Evolutionary conservation across 192 early-diverging fungal species (phyloP).

Genomic region (Phycomyces nitens): DNA sequence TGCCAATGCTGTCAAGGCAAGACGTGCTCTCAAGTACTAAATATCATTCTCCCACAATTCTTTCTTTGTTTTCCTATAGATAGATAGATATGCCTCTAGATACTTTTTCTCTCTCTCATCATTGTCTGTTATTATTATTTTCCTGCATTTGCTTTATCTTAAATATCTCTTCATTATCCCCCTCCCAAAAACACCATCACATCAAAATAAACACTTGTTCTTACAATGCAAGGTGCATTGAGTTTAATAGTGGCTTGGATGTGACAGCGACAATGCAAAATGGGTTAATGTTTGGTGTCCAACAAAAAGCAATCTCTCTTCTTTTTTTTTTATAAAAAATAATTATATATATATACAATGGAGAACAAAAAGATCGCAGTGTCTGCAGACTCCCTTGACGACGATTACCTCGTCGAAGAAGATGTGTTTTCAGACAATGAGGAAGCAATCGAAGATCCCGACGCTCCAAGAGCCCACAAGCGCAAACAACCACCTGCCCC

Average conservation of each 20-base stretch:
- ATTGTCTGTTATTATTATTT: too few species aligned
- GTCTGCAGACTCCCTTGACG: conserved; percentile 48
- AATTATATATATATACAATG: too few species aligned
- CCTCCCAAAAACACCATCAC: too few species aligned
- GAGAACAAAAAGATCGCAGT: conserved; percentile 16
- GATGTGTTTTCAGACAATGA: conserved; percentile 33
- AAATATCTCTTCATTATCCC: too few species aligned
- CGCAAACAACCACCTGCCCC: conserved; percentile 17
- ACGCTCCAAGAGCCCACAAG: conserved; percentile 27
- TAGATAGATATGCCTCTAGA: background rate
- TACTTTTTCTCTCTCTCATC: background rate
- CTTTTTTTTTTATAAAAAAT: too few species aligned
- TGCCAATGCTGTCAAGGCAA: conserved; percentile 68
- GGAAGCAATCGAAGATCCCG: conserved; percentile 21
- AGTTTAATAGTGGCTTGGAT: too few species aligned
- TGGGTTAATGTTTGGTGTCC: too few species aligned
- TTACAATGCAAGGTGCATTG: too few species aligned
- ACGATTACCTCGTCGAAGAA: conserved; percentile 45
- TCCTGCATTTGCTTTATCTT: too few species aligned
- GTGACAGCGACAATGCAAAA: too few species aligned
- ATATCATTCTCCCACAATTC: background rate
- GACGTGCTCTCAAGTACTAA: conserved; percentile 39
- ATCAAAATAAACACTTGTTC: too few species aligned
- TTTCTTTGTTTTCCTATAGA: background rate
- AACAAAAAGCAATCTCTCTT: too few species aligned